phyloP scores from a whole-genome alignment of 2,329 filamentous ascomycete genomes.

The Pseudocercospora pini-densiflorae region DNA sequence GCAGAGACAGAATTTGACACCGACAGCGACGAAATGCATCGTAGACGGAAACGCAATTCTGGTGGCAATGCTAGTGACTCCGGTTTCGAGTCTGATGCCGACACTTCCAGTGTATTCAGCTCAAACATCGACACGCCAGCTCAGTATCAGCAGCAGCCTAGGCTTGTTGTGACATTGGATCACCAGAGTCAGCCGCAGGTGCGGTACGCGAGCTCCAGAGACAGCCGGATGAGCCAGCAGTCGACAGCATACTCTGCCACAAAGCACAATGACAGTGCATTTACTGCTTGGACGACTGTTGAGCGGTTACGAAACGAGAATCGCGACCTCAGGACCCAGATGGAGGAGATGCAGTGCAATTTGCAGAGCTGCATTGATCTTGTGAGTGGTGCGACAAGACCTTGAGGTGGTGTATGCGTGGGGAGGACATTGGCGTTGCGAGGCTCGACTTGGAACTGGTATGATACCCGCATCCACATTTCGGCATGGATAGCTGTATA shows the following conservation, averaged over 20 bases:
- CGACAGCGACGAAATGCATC: conserved; percentile 26
- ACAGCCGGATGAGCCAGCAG: conserved; percentile 17
- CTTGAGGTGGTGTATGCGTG: background rate
- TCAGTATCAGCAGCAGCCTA: conserved; percentile 10
- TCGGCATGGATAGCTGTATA: background rate
- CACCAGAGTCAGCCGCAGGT: conserved; percentile 16
- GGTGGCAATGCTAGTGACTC: conserved; percentile 55
- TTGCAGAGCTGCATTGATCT: conserved; percentile 62
- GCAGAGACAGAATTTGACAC: conserved; percentile 19
- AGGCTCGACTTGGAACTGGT: background rate
- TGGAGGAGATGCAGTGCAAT: conserved; percentile 58
- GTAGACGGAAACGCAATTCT: conserved; percentile 35
- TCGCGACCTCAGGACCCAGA: conserved; percentile 54
- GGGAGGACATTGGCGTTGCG: background rate
- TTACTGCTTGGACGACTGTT: conserved; percentile 58
- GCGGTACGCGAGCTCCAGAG: conserved; percentile 18
- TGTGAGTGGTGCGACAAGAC: conserved; percentile 38
- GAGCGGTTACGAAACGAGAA: conserved; percentile 60
- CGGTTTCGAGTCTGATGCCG: conserved; percentile 63
- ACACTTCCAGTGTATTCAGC: conserved; percentile 55
- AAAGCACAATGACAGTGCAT: conserved; percentile 21
- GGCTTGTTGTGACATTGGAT: conserved; percentile 37
- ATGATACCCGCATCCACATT: background rate
- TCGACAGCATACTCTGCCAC: conserved; percentile 11
- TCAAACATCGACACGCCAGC: conserved; percentile 38